A percentile compares a stretch with the other conserved stretches of the same genome.
These are phyloP conservation scores for Nelumbo lutea DNA, from an alignment of 164 flowering plant species.

Conservation along the genomic window DNA sequence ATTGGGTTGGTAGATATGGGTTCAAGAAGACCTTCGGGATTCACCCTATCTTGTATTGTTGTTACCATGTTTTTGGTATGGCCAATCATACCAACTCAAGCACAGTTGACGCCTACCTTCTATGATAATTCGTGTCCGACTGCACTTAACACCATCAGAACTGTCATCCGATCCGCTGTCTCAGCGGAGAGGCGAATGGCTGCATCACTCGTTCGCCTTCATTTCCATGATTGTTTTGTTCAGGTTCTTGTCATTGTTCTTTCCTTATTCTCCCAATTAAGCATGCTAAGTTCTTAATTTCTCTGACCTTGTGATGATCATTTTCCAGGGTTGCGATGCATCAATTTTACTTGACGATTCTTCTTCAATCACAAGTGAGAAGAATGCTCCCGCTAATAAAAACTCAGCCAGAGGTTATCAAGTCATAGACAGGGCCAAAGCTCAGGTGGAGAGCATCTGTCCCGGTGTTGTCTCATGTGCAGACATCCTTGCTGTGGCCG, in stretches of 20 bases:
- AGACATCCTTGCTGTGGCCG: conserved; percentile 26
- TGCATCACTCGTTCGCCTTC: conserved; percentile 21
- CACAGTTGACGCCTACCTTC: conserved; percentile 2
- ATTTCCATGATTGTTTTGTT: conserved; percentile 28
- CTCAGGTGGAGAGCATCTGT: conserved; percentile 25
- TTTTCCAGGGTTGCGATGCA: conserved; percentile 35
- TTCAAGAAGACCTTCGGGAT: no score
- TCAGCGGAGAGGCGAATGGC: conserved; percentile 13
- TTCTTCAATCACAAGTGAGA: conserved; percentile 26
- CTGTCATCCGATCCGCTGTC: background rate
- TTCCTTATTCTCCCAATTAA: no score
- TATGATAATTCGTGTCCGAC: background rate
- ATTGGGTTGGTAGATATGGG: no score
- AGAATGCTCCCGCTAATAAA: conserved; percentile 24
- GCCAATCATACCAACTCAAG: conserved; percentile 12
- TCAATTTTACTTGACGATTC: conserved; percentile 30
- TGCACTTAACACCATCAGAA: conserved; percentile 4
- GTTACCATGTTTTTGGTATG: no score
- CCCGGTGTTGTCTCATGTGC: conserved; percentile 36
- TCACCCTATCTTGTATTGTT: no score
- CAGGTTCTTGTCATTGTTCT: conserved; percentile 2
- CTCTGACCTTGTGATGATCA: no score
- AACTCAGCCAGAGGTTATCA: conserved; percentile 27
- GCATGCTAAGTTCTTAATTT: no score
- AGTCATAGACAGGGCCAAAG: conserved; percentile 30